Base-by-base conservation (phyloP, 257 asterid species). In the Solanum verrucosum region DNA sequence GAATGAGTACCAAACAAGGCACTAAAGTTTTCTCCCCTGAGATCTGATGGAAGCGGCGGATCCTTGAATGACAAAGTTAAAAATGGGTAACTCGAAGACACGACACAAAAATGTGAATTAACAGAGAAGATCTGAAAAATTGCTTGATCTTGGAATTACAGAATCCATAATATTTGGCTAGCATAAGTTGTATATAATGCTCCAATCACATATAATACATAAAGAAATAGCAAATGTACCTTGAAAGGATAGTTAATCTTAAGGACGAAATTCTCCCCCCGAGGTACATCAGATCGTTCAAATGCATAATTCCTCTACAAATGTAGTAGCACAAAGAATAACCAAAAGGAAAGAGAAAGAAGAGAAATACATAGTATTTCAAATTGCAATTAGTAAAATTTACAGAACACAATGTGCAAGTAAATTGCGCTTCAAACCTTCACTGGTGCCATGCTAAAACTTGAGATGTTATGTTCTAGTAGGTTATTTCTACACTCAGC, bases 1-100 rank as follows among this genome's bases (percentile, higher is more conserved):
- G 91, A 91, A 91, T 95, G 96, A 91, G 99, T 97, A 91, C 99
- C 99, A 83, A 96, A 93, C 94, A 97, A 90, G 86, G 97, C 96
- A 91, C 92, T 89, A 89, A 95, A 96, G 87, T 91, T 88, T 78
- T 91, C 93, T 87, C 99, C 99, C 89, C 89, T 94, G 88, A 95
- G 96, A 92, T 96, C 98, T 90, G 96, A 92, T 85, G 99, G 99
- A 73, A 97, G 98, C 5, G 96, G 95, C 52, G 96, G 90, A 87
- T 97, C 96, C 99, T 97, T 92, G 63, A 77, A 90, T 88, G 86
- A 89, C 67, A 88, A 86, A 89, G 88, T 85, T 40, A 83, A 89
- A 49, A 77, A 68, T 73, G 33, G 40, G 88, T 93, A 83, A 92
- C 52, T 87, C 49, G 68, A 88, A 88, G 83, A 56, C 89, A 87